phyloP scores from a whole-genome alignment of 2,329 filamentous ascomycete species.

The Fusarium fujikuroi region DNA sequence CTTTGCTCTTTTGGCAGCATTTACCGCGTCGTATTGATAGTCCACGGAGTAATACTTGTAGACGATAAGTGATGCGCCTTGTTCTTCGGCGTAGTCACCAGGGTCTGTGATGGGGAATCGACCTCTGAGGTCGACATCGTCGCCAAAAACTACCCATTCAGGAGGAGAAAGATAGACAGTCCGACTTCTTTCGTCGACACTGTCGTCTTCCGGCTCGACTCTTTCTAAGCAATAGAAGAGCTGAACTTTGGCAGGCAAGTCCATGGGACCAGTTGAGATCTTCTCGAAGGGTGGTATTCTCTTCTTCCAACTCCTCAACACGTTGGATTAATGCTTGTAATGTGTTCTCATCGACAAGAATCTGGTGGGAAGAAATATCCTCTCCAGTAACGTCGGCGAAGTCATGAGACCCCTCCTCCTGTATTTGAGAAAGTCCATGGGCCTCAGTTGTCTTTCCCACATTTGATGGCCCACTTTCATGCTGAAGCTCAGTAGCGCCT shows the following conservation, averaged over 20 bases:
- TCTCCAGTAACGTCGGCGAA: fast-evolving
- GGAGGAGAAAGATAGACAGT: slow-evolving; percentile 4
- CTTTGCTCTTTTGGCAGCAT: background rate
- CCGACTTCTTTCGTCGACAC: background rate
- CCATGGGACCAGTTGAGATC: background rate
- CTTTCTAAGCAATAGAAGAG: background rate
- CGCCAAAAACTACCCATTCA: background rate
- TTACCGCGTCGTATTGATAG: background rate
- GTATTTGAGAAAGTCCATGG: background rate
- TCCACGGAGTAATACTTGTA: background rate
- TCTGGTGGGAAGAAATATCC: background rate
- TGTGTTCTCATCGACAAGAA: background rate
- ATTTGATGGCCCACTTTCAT: background rate
- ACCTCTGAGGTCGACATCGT: background rate
- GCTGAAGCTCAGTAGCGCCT: background rate
- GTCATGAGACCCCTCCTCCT: background rate
- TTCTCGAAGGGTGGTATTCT: background rate
- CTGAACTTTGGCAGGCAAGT: background rate
- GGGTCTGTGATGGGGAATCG: background rate
- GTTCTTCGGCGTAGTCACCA: background rate
- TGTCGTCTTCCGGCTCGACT: fast-evolving
- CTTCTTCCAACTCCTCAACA: background rate
- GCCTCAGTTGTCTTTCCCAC: background rate
- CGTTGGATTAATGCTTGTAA: background rate
- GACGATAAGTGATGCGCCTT: background rate